phyloP scores from a whole-genome alignment of 192 early-diverging fungal genomes.

The Backusella luteola region DNA sequence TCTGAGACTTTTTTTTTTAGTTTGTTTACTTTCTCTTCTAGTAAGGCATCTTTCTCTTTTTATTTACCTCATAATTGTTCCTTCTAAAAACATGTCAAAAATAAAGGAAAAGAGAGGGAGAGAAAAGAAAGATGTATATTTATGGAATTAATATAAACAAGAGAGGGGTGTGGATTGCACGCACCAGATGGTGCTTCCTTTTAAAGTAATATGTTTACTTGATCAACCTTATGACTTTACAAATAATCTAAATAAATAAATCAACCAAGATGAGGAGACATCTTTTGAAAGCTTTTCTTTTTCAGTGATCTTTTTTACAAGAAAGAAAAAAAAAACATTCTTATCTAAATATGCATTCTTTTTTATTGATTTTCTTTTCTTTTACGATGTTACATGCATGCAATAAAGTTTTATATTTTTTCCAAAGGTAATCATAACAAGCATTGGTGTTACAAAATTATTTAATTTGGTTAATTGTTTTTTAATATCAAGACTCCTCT shows the following conservation, averaged over 20 bases:
- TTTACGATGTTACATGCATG: neutral
- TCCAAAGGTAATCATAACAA: neutral
- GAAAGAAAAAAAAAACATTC: neutral
- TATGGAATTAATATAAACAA: neutral
- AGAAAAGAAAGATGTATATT: neutral
- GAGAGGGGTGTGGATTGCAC: neutral
- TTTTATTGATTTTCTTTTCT: neutral
- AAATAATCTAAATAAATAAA: neutral
- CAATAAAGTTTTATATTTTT: neutral
- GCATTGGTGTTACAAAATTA: neutral
- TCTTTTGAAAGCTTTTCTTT: too few relatives aligned
- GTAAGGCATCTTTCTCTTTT: neutral
- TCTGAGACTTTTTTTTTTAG: neutral
- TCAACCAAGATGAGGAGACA: neutral
- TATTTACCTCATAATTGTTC: neutral
- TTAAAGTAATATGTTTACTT: slow-evolving; percentile 2
- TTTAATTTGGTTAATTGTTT: neutral
- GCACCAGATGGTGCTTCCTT: neutral
- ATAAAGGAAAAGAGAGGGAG: neutral
- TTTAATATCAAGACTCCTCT: neutral
- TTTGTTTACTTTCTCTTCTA: neutral
- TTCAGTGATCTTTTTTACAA: neutral
- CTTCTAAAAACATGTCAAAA: neutral
- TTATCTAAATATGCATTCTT: neutral
- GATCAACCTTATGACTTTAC: neutral